Base-by-base conservation (phyloP, 208 protist genomes). In the Porcisia hertigi region DNA sequence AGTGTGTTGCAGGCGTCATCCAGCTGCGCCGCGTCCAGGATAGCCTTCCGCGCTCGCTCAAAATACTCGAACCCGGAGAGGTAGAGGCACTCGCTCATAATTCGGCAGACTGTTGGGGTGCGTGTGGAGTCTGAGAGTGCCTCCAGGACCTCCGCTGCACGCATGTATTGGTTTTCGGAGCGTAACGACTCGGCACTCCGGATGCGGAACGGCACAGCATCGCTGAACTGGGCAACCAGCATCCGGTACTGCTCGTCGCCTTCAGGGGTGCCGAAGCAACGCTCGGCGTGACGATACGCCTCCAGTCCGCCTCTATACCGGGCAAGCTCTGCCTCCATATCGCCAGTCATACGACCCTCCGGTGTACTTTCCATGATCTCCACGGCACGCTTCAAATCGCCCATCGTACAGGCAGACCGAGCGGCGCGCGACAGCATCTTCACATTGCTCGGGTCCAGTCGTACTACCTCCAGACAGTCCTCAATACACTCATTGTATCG, bases 1-100 rank as follows among this genome's bases (percentile, higher is more conserved):
- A 98, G 80, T 39, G 90, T 82, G 1, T 69, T 74, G 73, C 91
- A 97, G 62, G 82, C 88, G 53, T 89, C 85, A 73, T 97, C 93
- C n/a, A 91, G 77, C 67, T 88, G 82, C 25, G 87, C 71, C 41
- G 82, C 86, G 34, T 92, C 86, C 20, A 55, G 53, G 66, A 96
- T 78, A 53, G 62, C 83, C 43, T 79, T 73, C 63, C 85, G 86
- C 41, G 93, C 91, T 7, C 84, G 83, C 54, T 97, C 88, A 83
- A 97, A 96, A 77, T 88, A 80, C 77, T 95, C 93, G 83, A 97
- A 97, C 8, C 93, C 93, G 41, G 84, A 92, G 16, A 91, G 69
- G 75, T 92, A 97, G n/a, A 94, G 79, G 71, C 91, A 92, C 49
- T 87, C 78, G 6, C 89, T 89, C 85, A 97, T 86, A 52, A 91